A percentile compares a stretch with the other conserved stretches of the same genome.
These are phyloP conservation scores for Phytopythium mirpurense DNA, from an alignment of 352 stramenopile genomes.

Conservation along the genomic window DNA sequence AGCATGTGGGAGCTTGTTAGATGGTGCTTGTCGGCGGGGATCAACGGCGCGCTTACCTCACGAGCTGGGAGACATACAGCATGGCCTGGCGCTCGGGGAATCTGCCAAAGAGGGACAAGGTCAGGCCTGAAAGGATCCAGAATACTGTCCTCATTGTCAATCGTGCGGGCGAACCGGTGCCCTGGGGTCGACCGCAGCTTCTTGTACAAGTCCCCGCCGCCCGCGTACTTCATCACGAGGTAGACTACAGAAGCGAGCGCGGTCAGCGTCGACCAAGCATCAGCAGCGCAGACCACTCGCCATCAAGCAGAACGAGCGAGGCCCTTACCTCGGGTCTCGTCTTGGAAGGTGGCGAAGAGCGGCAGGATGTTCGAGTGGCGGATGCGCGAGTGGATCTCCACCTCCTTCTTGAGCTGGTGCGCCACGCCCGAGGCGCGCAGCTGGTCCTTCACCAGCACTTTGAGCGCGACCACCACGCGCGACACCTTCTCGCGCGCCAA, in stretches of 20 bases:
- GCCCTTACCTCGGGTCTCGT: conserved; percentile 44
- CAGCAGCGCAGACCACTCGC: not conserved
- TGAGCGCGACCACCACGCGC: conserved; percentile 78
- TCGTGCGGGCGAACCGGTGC: conserved; percentile 20
- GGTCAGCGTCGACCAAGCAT: not conserved
- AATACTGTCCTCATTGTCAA: not conserved
- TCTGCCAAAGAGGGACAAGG: conserved; percentile 9
- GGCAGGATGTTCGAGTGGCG: conserved; percentile 84
- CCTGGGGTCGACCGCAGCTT: conserved; percentile 50
- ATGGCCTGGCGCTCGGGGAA: conserved; percentile 64
- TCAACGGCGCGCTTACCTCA: conserved; percentile 29
- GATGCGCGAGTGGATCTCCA: conserved; percentile 90
- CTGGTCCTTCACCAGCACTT: conserved; percentile 88
- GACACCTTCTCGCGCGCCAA: conserved; percentile 82
- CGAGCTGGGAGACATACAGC: conserved; percentile 65
- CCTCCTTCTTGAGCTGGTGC: conserved; percentile 85
- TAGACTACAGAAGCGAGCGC: conserved; percentile 45
- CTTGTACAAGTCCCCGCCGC: conserved; percentile 82
- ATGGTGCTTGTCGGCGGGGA: too few species aligned
- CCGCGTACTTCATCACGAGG: conserved; percentile 84
- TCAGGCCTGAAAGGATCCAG: not conserved
- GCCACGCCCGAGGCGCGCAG: conserved; percentile 56
- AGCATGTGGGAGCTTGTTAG: not conserved
- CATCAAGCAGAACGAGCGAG: not conserved
- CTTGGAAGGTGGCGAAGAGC: conserved; percentile 83